Base-by-base conservation (phyloP, 2,329 filamentous ascomycete species). In the Dactylellina drechsleri region DNA sequence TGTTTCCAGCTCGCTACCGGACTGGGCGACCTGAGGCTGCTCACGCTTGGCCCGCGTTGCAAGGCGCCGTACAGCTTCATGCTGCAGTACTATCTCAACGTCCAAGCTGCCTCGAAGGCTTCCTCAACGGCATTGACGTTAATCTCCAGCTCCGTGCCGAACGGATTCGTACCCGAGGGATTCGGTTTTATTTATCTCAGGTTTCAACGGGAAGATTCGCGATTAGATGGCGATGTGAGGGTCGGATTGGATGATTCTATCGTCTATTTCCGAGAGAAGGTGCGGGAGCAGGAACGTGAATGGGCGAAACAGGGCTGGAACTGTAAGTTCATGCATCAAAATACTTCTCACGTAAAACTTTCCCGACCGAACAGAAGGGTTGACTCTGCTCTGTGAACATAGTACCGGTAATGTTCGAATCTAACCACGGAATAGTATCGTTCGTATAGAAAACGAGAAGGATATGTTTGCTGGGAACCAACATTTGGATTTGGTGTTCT, bases 41-140 rank as follows among this genome's bases (percentile, higher is more conserved):
- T 75, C 40, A 54, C 71, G 36, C 57, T 75, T 65, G 71, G 71
- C 52, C 71, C 71, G 59, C 71, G 71, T 58, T 75, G 64, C 47
- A 64, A 62, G 26, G 64, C 71, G n/a, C 71, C 71, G 53, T 75
- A 75, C 71, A 68, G 58, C n/a, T 75, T 53, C 43, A 68, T 75
- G 71, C 71, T 75, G 54, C 71, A 75, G 71, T 75, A 75, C 41
- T 75, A 75, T 45, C 36, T 75, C 54, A 75, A 75, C 43, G 31
- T 65, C 41, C 49, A 75, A 61, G 71, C 58, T 54, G 71, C 71
- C 26, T 49, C 68, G 15, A 68, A 68, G 28, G 40, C 31, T 36
- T 68, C 64, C 16, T 61, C 71, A 52, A 75, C 71, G 1, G n/a
- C 13, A 20, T 56, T 75, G 58, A 65, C 64, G 53, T 50, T 54